Evolutionary conservation across 495 filamentous ascomycete species (phyloP), one percentile per base, ranked within the genome.

Genomic region (Penicillium manginii): DNA sequence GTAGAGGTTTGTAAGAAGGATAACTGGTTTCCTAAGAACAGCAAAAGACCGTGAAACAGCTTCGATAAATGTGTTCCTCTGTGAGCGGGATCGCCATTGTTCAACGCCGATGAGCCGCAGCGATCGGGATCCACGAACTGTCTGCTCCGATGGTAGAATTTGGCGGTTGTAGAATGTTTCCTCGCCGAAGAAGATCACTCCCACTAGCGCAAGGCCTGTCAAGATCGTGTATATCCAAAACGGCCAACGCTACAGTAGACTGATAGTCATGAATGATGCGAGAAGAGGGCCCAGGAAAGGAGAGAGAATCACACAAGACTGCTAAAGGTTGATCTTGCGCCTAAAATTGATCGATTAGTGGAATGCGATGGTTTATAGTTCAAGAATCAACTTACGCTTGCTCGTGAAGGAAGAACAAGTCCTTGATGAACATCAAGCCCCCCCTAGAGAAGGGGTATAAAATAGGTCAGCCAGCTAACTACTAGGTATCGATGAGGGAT

Each of bases 281-380:
- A 42, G 39, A 42, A 42, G 39, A 17, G 39, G 39, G 11, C 39
- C 39, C 4, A 42, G 39, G n/a, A 42, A 42, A 42, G 39, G 39
- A 17, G 39, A 42, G 18, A 42, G 39, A 8, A 42, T 42, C 39
- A 42, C 39, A 42, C 39, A 19, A 4, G 39, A 42, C 14, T 42
- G 39, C 39, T 15, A 42, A 42, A 42, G 39, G 14, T 42, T 42
- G 39, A 42, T 42, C 18, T 42, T 42, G 39, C 39, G 39, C 39
- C 39, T 42, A 15, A 42, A 4, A 15, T 42, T 17, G 39, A 17
- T 3, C 39, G 14, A 42, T 42, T 19, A 42, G 12, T 11, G 14
- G n/a, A 42, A 1, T 15, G 18, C 14, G 15, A 8, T 8, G 37
- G 37, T 5, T 40, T 40, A 40, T 12, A 40, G 15, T 5, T 40